Evolutionary conservation across 495 filamentous ascomycete genomes (phyloP).

Genomic region (Penicillium flavigenum): DNA sequence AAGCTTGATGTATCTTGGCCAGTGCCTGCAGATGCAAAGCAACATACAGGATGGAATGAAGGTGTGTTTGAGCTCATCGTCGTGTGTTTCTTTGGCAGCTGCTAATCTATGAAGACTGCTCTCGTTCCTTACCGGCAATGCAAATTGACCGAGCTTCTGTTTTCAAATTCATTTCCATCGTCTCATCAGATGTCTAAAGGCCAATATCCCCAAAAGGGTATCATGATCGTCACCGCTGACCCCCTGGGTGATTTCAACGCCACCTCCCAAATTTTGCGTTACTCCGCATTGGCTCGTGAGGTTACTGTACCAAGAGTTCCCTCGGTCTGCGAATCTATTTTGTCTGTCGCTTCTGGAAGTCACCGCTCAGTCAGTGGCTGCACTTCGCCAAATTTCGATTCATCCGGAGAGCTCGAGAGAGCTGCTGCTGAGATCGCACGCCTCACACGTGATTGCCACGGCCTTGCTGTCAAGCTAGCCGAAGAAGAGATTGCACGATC

Average conservation of each 20-base stretch:
- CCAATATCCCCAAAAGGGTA: conserved; percentile 74
- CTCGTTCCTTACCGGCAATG: conserved; percentile 92
- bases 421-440: conserved; percentile 72
- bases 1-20: conserved; percentile 94
- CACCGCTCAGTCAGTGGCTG: conserved; percentile 44
- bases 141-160: conserved; percentile 94
- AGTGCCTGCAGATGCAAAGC: conserved; percentile 95
- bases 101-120: conserved; percentile 53
- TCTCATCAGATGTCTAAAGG: conserved; percentile 53
- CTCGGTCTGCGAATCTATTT: conserved; percentile 64
- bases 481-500: conserved; percentile 63
- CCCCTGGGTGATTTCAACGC: conserved; percentile 94
- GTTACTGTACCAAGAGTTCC: conserved; percentile 89
- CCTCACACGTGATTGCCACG: conserved; percentile 72
- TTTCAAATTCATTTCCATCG: conserved; percentile 90
- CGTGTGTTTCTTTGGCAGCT: neutral
- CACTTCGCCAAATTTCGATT: conserved; percentile 48
- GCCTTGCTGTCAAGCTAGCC: conserved; percentile 51
- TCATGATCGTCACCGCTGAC: conserved; percentile 97
- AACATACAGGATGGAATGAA: conserved; percentile 71
- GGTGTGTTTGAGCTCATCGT: conserved; percentile 47
- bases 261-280: conserved; percentile 92
- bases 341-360: conserved; percentile 44
- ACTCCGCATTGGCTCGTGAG: conserved; percentile 90
- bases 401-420: conserved; percentile 69